Base-by-base conservation (phyloP, 2,329 filamentous ascomycete species). In the Moelleriella libera region DNA sequence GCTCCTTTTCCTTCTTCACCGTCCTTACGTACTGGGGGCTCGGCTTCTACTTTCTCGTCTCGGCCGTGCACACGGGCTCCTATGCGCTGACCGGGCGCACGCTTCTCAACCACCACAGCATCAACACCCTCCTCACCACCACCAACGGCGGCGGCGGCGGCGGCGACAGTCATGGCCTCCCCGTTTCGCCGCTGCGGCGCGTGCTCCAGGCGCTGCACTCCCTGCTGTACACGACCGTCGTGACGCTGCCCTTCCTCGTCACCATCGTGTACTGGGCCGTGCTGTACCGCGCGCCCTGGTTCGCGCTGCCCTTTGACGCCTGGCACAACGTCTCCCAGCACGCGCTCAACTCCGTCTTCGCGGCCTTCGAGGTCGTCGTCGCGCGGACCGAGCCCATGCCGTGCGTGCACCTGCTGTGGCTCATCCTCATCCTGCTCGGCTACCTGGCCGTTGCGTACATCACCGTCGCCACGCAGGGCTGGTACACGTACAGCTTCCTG, bases 1-100 rank as follows among this genome's bases (percentile, higher is more conserved):
- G 69, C 43, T 74, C 73, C 43, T 92, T 94, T 68, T 86, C 81
- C 56, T 94, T 79, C 71, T 94, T 94, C 69, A 94, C 88, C 30
- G 71, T 81, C 57, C 69, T 92, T 49, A 86, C 83, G 8, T 92
- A 83, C 71, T 92, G 85, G 85, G 85, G 85, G 2, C 66, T 90
- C 37, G 80, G 76, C 29, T 90, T 89, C 67, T 94, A 94, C 70
- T 82, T 83, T 60, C 70, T 80, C 48, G 68, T 82, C 57, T 72
- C 83, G 1, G 71, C 82, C 14, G 52, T 78, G 14, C 86, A 94
- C 68, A 88, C 84, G 5, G 66, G 78, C 46, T 73, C 71, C 44
- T 92, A 90, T 66, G 74, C 75, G 10, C 63, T 67, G 41, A 66
- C 65, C 30, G 72, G 75, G 43, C 59, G 61, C 3, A 67, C 78